Base-by-base conservation (phyloP, 345 rosid species). In the Euphorbia pulcherrima region DNA sequence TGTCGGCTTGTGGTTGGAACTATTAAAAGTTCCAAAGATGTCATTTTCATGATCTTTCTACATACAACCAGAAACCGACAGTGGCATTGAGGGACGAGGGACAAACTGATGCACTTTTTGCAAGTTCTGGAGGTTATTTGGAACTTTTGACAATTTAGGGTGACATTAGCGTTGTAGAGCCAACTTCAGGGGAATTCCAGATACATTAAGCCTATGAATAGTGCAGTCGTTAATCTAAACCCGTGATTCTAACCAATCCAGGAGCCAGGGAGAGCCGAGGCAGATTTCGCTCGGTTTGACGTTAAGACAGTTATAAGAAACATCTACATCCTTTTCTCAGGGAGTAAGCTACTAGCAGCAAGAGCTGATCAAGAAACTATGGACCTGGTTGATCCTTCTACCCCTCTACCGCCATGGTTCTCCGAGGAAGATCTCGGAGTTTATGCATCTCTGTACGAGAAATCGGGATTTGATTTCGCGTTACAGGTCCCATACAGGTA, bases 401-500 rank as follows among this genome's bases (percentile, higher is more conserved):
- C 75, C 51, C 67, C 67, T 65, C 41, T 66, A 16, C 71, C 71
- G 17, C 71, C 52, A 10, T 60, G 76, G 71, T 40, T 72, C 62
- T 46, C 75, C 1, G 75, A 64, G 27, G 60, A 72, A 23, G 75
- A 72, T 24, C 65, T 72, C 33, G 57, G 47, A 72, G 71, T 47
- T 8, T 75, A 75, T 64, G 74, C 78, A 13, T 70, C 78, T 8
- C 29, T 75, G 33, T 70, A 75, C 7, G 74, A 75, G 50, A 75
- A 70, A 4, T 75, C 78, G 2, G 78, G 78, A 41, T 75, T 70
- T 30, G 59, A 60, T 41, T 70, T 18, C 17, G 59, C 79, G 2
- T 55, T 75, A 26, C 79, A 46, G 59, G 68, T 75, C 62, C 79
- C 72, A 27, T 71, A 70, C 64, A 75, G 78, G 78, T 75, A 72